Base-by-base conservation (phyloP, 495 filamentous ascomycete genomes). In the Diplogelasinospora grovesii region DNA sequence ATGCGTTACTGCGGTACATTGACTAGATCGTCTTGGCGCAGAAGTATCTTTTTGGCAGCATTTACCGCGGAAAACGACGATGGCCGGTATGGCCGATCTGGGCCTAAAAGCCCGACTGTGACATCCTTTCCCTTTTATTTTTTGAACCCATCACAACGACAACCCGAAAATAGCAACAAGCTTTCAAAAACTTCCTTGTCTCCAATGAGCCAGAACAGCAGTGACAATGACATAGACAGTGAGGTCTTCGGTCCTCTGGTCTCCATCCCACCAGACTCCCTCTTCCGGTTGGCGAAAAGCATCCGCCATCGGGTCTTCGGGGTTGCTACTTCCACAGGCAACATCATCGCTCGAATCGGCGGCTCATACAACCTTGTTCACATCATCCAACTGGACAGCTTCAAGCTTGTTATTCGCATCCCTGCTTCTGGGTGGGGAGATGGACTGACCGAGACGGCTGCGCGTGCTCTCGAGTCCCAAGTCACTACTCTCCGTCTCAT, bases 321-420 rank as follows among this genome's bases (percentile, higher is more conserved):
- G 10, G 19, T 22, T 13, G 2, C 28, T 9, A 22, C 15, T 22
- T 33, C 28, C 8, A n/a, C 27, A 9, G 28, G 39, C 15, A 11
- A 22, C 9, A 18, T 33, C 20, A 15, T 42, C 15, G 2, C 21
- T 22, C 39, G 39, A 18, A 15, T 42, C n/a, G 14, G 4, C 21
- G 50, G 50, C 0, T 49, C 44, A 11, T 49, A 52, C 23, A 58
- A 54, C 37, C 16, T 50, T 5, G 41, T 49, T 18, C 36, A 58
- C 28, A 45, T 54, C 28, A 30, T 54, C 28, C 30, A 52, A 22
- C 22, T 54, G 15, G 39, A 48, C 14, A 28, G 36, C 22, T 20
- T 37, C 39, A 54, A 45, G 28, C 42, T 57, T 31, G 50, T 57
- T 13, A 49, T 57, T 14, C 54, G 54, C n/a, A 16, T 57, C 18